A percentile compares a stretch with the other conserved stretches of the same genome.
Evolutionary conservation across 2,329 filamentous ascomycete species (phyloP).

Genomic region (Chalaropsis ovoidea): DNA sequence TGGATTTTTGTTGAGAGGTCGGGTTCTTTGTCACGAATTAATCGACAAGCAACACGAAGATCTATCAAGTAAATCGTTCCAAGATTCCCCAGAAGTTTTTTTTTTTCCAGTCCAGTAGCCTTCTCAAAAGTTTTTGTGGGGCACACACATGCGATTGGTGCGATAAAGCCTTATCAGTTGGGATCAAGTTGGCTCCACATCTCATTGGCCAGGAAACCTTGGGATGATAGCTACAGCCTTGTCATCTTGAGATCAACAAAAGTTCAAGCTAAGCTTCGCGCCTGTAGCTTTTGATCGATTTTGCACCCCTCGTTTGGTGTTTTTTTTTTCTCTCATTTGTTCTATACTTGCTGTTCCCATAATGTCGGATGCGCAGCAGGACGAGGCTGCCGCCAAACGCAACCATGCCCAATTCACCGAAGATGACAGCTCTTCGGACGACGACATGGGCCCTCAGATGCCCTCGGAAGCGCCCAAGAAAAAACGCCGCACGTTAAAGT

Average conservation of each 20-base stretch:
- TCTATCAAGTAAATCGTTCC: not conserved
- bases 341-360: not conserved
- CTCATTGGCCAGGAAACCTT: not conserved
- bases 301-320: not conserved
- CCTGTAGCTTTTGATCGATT: not conserved
- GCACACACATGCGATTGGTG: constrained; percentile 15
- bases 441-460: constrained; percentile 88
- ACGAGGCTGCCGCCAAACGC: constrained; percentile 34
- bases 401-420: constrained; percentile 43
- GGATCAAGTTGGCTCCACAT: constrained; percentile 7
- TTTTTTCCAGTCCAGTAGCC: constrained; percentile 20
- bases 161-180: constrained; percentile 23
- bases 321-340: not conserved
- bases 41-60: not conserved
- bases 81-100: constrained; percentile 20
- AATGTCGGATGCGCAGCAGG: constrained; percentile 18
- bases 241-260: constrained; percentile 13
- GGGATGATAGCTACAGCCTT: constrained; percentile 17
- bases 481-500: constrained; percentile 80
- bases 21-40: not conserved
- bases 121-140: constrained; percentile 23
- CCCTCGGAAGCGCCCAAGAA: constrained; percentile 75
- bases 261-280: constrained; percentile 4
- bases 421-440: constrained; percentile 61
- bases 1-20: not conserved